Evolutionary conservation across 768 basidiomycete genomes (phyloP), one percentile per base, ranked within the genome.

Genomic region (Leccinum imitatum): DNA sequence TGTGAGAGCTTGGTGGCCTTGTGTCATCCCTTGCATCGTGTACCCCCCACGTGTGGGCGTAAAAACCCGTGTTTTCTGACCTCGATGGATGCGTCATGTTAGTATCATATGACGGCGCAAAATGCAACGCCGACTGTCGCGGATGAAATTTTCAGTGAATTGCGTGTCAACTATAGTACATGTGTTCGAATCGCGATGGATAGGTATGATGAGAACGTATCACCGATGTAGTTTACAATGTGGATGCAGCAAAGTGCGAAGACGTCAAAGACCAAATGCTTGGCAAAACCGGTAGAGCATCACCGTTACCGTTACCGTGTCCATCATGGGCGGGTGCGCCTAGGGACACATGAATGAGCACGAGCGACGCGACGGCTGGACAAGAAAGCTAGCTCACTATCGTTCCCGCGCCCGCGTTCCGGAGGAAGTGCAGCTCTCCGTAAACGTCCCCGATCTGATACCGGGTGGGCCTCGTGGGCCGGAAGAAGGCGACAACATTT

Each of bases 261-360:
- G 44, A 64, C 30, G 63, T 79, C 73, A 81, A 52, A 81, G 75
- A 62, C 79, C 79, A 64, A 79, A 82, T 33, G 78, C 75, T 59
- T 75, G 79, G 66, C 87, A 89, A 73, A 91, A 90, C 52, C 92
- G 87, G 76, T 90, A 92, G 37, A 93, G 80, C 90, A 93, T 92
- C 56, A 85, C 84, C 30, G 91, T 91, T 65, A 93, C 85, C 27
- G 87, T 88, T 61, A 93, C 90, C 50, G 84, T 86, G 79, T 93
- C 90, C 91, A 93, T 93, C 74, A 93, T 87, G 65, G 91, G 91
- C 54, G 90, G 91, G 71, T 91, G 91, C 80, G 85, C 89, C 90
- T 91, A 35, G 13, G 69, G 59, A 53, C 30, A 54, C 63, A 63
- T 54, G 62, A 65, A 66, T 73, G 57, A 75, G 66, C 31, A 59